Base-by-base conservation (phyloP, 805 yeast genomes). In the Candida sithepensis region DNA sequence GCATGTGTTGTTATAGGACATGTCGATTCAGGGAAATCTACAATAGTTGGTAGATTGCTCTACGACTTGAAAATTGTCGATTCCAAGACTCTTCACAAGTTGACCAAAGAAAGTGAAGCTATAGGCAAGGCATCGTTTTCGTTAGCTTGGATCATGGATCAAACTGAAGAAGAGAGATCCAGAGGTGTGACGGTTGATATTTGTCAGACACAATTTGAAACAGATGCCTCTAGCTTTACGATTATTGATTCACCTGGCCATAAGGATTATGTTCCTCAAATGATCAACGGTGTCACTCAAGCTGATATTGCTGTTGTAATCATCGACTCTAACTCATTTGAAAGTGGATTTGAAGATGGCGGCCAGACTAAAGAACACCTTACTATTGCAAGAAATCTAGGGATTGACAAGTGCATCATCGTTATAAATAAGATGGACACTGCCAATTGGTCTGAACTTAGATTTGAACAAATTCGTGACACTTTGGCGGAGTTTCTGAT, bases 161-260 rank as follows among this genome's bases (percentile, higher is more conserved):
- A 85, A 61, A 85, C 92, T 0, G 65, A 71, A 1, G 94, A 87
- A 60, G 95, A 87, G 65, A 74, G 95, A 53, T 52, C 70, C 8
- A 72, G 91, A 43, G 95, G 95, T 42, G 89, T 87, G 4, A 87
- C 95, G 2, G 81, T 86, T 21, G 95, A 87, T 59, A 79, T 86
- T 28, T 82, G 87, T 47, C 82, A 84, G 45, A 82, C 87, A 8
- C 70, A 72, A 36, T 82, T 87, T 50, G 85, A 81, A 55, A 84
- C 91, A 2, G 45, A 59, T 1, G 62, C 56, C 2, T 72, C 81
- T 5, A 66, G 73, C 42, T 85, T 83, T 61, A 82, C 88, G 0
- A 83, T 89, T 4, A 79, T 87, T 46, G 95, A 87, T 67, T 90
- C 95, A 0, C 95, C 95, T 0, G 95, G 95, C 0, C 95, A 87